A percentile compares a stretch with the other conserved stretches of the same genome.
These are phyloP conservation scores for Talaromyces thailandensis DNA, from an alignment of 495 filamentous ascomycete genomes.

Conservation along the genomic window DNA sequence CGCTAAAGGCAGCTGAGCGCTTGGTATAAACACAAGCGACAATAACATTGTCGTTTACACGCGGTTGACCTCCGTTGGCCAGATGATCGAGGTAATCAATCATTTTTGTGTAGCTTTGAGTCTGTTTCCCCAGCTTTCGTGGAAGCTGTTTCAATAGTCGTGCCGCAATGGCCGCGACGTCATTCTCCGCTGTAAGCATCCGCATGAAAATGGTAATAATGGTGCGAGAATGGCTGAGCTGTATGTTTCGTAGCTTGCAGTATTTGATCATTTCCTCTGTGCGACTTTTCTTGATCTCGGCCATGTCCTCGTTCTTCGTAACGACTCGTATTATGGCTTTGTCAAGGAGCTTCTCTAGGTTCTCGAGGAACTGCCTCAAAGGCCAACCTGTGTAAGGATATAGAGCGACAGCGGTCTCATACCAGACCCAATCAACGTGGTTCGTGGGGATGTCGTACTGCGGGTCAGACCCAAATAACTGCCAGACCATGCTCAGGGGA, in stretches of 20 bases:
- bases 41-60: slow-evolving; percentile 1
- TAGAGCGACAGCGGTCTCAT: slow-evolving; percentile 16
- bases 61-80: background rate
- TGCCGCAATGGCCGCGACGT: background rate
- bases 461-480: slow-evolving; percentile 14
- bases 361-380: slow-evolving; percentile 11
- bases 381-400: slow-evolving; percentile 22
- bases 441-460: slow-evolving; percentile 13
- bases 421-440: slow-evolving; percentile 16
- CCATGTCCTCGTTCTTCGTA: slow-evolving; percentile 14
- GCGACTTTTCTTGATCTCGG: slow-evolving; percentile 8
- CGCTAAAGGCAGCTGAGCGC: slow-evolving; percentile 4
- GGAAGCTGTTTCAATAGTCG: slow-evolving; percentile 4
- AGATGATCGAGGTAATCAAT: slow-evolving; percentile 5
- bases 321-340: slow-evolving; percentile 15
- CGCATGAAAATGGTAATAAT: slow-evolving; percentile 16
- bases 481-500: slow-evolving; percentile 21
- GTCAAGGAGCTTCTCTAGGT: slow-evolving; percentile 17
- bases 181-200: slow-evolving; percentile 10
- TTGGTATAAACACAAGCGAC: slow-evolving; percentile 4
- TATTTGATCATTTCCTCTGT: slow-evolving; percentile 11
- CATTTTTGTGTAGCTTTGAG: slow-evolving; percentile 2
- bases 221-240: slow-evolving; percentile 16
- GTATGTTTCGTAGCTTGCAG: slow-evolving; percentile 18
- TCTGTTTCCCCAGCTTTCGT: slow-evolving; percentile 1